A percentile compares a stretch with the other conserved stretches of the same genome.
Evolutionary conservation across 257 asterid genomes (phyloP).

Genomic region (Rauvolfia tetraphylla): DNA sequence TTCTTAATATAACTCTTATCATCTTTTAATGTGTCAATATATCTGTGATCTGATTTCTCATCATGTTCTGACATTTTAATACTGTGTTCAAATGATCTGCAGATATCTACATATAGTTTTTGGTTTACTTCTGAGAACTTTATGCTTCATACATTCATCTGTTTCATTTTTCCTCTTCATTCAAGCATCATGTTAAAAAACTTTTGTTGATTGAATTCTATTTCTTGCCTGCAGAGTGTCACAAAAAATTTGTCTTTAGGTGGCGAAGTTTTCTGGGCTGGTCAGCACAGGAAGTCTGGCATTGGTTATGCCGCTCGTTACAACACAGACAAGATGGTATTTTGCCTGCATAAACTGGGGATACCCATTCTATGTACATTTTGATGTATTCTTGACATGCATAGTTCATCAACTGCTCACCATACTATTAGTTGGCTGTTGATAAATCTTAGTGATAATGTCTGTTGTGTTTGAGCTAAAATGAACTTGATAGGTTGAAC

Average conservation of each 20-base stretch:
- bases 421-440: background rate
- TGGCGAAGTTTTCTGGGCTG: constrained; percentile 96
- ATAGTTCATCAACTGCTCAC: background rate
- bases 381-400: background rate
- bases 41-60: background rate
- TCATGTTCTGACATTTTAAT: background rate
- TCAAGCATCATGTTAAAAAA: background rate
- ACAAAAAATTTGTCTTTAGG: constrained; percentile 74
- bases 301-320: constrained; percentile 89
- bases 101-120: background rate
- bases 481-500: background rate
- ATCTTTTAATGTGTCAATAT: background rate
- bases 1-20: no score
- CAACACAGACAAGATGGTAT: constrained; percentile 90
- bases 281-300: constrained; percentile 92
- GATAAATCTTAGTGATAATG: background rate
- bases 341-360: background rate
- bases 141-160: background rate
- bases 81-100: background rate
- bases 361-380: background rate
- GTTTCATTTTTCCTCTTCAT: background rate
- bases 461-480: background rate
- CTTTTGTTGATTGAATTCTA: background rate
- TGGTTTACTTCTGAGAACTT: background rate
- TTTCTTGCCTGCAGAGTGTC: constrained; percentile 59